Conservation (phyloP, 176 grass and related monocot species). For the Eleusine coracana region DNA sequence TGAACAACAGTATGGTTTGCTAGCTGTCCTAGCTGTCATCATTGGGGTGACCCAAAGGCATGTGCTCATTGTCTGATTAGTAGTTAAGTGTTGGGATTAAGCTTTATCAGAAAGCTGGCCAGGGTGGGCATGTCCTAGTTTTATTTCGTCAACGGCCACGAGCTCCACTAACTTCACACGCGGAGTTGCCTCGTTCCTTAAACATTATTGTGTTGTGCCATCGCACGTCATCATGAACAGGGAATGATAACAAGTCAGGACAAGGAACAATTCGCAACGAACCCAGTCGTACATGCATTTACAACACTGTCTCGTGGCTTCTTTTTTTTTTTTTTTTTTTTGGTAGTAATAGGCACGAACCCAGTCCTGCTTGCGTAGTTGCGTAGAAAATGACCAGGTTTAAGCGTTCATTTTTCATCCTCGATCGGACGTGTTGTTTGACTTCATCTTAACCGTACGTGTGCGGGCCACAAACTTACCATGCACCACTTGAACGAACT, state of each 20-base stretch:
- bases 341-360: too few species aligned
- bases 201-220: background rate
- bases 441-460: background rate
- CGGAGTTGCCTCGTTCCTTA: background rate
- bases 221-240: background rate
- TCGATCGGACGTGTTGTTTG: background rate
- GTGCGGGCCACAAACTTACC: background rate
- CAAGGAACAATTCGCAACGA: background rate
- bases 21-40: background rate
- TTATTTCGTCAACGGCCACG: conserved; percentile 15
- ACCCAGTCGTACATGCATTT: too few species aligned
- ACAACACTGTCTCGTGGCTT: too few species aligned
- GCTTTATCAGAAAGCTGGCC: background rate
- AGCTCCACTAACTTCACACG: background rate
- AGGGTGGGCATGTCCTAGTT: background rate
- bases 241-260: background rate
- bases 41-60: background rate
- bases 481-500: background rate
- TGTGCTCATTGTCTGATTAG: background rate
- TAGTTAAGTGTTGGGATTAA: background rate
- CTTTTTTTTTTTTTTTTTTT: too few species aligned
- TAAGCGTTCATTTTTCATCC: too few species aligned
- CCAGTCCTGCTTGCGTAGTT: too few species aligned
- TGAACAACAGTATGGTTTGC: background rate
- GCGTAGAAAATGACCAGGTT: too few species aligned